phyloP scores from a whole-genome alignment of 768 basidiomycete genomes.

The Auricularia sp. region DNA sequence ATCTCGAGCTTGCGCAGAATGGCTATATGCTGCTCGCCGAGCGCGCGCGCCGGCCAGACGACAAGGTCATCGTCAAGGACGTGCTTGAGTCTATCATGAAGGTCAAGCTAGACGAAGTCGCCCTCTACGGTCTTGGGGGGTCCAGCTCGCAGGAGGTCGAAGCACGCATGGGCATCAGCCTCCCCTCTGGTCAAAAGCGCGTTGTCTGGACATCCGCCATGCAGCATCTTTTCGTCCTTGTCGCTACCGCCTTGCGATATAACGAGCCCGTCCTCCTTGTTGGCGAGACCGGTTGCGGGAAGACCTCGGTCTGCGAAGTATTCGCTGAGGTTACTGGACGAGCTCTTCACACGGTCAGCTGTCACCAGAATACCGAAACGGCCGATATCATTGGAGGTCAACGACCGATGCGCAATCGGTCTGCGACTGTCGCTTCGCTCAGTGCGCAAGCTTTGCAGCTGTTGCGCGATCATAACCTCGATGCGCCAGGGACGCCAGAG shows the following conservation, averaged over 20 bases:
- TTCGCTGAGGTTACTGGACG: constrained; percentile 59
- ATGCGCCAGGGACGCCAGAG: background rate
- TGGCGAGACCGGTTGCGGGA: constrained; percentile 94
- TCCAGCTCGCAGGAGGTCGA: constrained; percentile 27
- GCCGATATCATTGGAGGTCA: constrained; percentile 92
- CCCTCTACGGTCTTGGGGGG: constrained; percentile 52
- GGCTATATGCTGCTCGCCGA: constrained; percentile 98
- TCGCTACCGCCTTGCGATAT: constrained; percentile 74
- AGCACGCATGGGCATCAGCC: constrained; percentile 43
- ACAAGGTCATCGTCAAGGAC: constrained; percentile 82
- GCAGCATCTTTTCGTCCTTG: constrained; percentile 77
- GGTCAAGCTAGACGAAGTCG: constrained; percentile 64
- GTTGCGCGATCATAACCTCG: constrained; percentile 14
- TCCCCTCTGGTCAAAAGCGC: constrained; percentile 31
- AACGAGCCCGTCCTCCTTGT: constrained; percentile 94
- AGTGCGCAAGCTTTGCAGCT: background rate
- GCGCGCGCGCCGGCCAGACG: constrained; percentile 73
- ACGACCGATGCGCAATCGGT: constrained; percentile 75
- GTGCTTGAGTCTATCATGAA: constrained; percentile 86
- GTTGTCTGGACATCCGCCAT: constrained; percentile 90
- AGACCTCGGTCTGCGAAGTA: constrained; percentile 92
- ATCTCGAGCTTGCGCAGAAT: constrained; percentile 88
- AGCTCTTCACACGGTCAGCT: constrained; percentile 68
- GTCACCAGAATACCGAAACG: constrained; percentile 97
- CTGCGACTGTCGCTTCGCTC: constrained; percentile 40